A percentile compares a stretch with the other conserved stretches of the same genome.
Evolutionary conservation across 495 filamentous ascomycete species (phyloP).

Genomic region (Penicillium roqueforti): DNA sequence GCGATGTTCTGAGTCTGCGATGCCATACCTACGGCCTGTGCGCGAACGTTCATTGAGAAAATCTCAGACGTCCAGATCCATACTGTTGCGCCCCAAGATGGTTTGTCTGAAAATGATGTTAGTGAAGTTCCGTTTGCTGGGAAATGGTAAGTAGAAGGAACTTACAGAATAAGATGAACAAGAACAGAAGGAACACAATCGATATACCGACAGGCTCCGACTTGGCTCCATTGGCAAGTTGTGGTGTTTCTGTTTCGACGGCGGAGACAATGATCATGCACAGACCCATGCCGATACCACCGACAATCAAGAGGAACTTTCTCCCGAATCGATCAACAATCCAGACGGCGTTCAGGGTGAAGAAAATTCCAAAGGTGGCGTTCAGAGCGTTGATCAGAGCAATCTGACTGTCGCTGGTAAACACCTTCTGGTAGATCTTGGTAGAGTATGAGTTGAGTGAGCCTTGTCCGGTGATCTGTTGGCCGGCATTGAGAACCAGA

Average conservation of each 20-base stretch:
- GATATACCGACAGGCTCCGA: conserved; percentile 55
- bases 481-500: conserved; percentile 55
- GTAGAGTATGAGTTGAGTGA: conserved; percentile 61
- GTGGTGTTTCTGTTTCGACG: conserved; percentile 59
- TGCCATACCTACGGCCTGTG: conserved; percentile 65
- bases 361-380: conserved; percentile 63
- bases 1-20: conserved; percentile 64
- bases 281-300: conserved; percentile 66
- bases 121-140: background rate
- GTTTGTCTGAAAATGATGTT: conserved; percentile 46
- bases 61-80: conserved; percentile 67
- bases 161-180: conserved; percentile 63
- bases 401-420: conserved; percentile 48
- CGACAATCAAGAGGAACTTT: conserved; percentile 61
- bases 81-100: conserved; percentile 61
- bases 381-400: conserved; percentile 64
- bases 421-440: conserved; percentile 63
- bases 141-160: background rate
- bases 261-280: conserved; percentile 63
- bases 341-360: conserved; percentile 70
- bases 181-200: conserved; percentile 59
- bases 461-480: conserved; percentile 60
- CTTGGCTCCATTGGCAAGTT: conserved; percentile 43
- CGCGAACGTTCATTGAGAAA: conserved; percentile 63
- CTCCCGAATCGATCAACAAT: conserved; percentile 65